Evolutionary conservation across 140 eudicot genomes (phyloP).

Genomic region (Bidens hawaiensis): DNA sequence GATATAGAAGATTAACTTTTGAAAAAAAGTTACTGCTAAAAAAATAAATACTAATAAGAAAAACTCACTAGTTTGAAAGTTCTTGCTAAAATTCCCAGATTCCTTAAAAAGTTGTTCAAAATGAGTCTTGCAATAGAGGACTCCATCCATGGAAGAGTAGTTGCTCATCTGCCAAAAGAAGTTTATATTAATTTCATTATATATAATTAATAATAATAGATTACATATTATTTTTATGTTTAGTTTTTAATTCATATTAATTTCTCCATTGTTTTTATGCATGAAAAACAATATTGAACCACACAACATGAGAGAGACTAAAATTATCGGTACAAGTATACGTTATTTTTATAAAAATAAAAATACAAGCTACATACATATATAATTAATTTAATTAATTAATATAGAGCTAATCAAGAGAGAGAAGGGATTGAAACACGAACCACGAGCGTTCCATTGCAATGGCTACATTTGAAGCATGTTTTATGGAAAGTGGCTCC

Average conservation of each 20-base stretch:
- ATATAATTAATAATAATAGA: too few species aligned
- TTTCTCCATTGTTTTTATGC: too few species aligned
- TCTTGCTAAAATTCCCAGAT: slow-evolving; percentile 92
- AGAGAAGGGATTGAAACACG: not conserved
- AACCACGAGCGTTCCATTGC: slow-evolving; percentile 97
- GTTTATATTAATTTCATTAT: not conserved
- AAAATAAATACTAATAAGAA: not conserved
- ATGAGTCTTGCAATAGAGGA: slow-evolving; percentile 92
- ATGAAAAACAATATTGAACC: not conserved
- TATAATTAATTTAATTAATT: not conserved
- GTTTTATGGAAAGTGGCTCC: slow-evolving; percentile 81
- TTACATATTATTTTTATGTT: not conserved
- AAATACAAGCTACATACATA: not conserved
- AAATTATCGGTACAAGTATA: too few species aligned
- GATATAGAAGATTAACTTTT: too few species aligned
- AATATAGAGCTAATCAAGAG: not conserved
- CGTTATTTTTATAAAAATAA: not conserved
- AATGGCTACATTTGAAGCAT: slow-evolving; percentile 88
- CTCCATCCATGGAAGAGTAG: slow-evolving; percentile 99
- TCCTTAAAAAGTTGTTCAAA: slow-evolving; percentile 97
- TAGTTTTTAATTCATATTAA: not conserved
- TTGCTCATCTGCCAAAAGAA: slow-evolving; percentile 76
- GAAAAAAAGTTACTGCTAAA: too few species aligned
- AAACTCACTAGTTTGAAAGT: slow-evolving; percentile 63
- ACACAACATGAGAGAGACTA: not conserved